Conservation (phyloP, 805 yeast species). For the Suhomyces prunicola region DNA sequence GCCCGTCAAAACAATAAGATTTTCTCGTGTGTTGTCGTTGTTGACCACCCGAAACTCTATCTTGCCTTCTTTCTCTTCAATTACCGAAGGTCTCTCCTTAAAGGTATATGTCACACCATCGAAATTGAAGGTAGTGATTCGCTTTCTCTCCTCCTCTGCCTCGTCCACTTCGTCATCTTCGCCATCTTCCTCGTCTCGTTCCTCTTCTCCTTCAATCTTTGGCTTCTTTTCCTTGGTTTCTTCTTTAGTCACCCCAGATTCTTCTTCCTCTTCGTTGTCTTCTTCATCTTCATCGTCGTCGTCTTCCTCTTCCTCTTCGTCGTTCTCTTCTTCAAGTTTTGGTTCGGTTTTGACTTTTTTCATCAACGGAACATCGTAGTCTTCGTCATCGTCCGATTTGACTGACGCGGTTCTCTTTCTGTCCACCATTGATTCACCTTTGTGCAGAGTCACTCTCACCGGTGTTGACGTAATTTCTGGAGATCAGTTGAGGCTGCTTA, state of each 20-base stretch:
- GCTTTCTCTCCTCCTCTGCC: slow-evolving; percentile 40
- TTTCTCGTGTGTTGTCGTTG: slow-evolving; percentile 86
- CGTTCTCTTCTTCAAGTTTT: slow-evolving; percentile 14
- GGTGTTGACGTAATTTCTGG: background rate
- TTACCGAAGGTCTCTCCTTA: slow-evolving; percentile 89
- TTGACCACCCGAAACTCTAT: slow-evolving; percentile 96
- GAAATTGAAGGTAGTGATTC: slow-evolving; percentile 52
- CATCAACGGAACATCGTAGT: slow-evolving; percentile 22
- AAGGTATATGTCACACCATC: slow-evolving; percentile 81
- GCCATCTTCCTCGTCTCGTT: slow-evolving; percentile 17
- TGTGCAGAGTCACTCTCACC: background rate
- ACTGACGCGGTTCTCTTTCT: slow-evolving; percentile 27
- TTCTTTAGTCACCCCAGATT: slow-evolving; percentile 3
- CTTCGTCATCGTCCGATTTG: slow-evolving; percentile 27
- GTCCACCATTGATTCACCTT: slow-evolving; percentile 15
- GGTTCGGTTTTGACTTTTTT: slow-evolving; percentile 21
- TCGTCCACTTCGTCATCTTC: slow-evolving; percentile 45
- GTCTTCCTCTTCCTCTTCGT: slow-evolving; percentile 25
- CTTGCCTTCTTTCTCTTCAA: slow-evolving; percentile 89
- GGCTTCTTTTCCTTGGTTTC: slow-evolving; percentile 19
- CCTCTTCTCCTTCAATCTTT: slow-evolving; percentile 25
- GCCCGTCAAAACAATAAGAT: slow-evolving; percentile 89
- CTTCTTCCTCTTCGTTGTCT: slow-evolving; percentile 7
- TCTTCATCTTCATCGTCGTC: slow-evolving; percentile 10
- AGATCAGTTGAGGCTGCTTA: background rate